Base-by-base conservation (phyloP, 352 stramenopile genomes). In the Nothophytophthora sp. region DNA sequence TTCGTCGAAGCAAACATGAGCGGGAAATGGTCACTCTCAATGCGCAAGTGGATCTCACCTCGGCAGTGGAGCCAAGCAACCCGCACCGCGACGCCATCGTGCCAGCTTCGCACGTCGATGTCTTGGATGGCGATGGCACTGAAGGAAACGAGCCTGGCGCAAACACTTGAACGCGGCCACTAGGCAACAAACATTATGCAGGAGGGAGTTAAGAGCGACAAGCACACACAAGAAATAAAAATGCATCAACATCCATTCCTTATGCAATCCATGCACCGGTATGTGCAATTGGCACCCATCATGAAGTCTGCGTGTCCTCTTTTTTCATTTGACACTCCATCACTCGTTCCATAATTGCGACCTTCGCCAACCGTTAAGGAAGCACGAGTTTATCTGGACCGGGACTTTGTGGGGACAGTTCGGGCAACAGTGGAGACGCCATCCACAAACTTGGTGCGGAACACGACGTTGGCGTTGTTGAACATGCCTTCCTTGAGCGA, bases 381-480 rank as follows among this genome's bases (percentile, higher is more conserved):
- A n/a, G n/a, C n/a, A n/a, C n/a, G n/a, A n/a, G 12, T 19, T 63
- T 63, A 73, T 23, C 63, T 53, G 35, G 45, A 54, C 8, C 64
- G 80, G 9, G 63, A 74, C 59, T 89, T 91, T 15, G 60, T 62
- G 5, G 85, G 85, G 33, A 93, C 75, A 2, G 96, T 99, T 39
- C 98, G 73, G n/a, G 90, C 90, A 3, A 99, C 97, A 16, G 98
- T 98, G n/a, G 96, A 99, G 29, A 99, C 90, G 25, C 98, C 98
- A 67, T 99, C 97, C n/a, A 99, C 96, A 60, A 99, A 99, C 73
- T 99, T 99, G 24, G 98, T 99, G 40, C 97, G 84, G 81, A 99
- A 99, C 42, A 99, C 98, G 5, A 99, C 97, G 73, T 99, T 99
- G 10, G 98, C 98, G 68, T 99, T 99, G 80, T 99, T 99, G 81